Evolutionary conservation across 345 rosid genomes (phyloP).

Genomic region (Salix purpurea): DNA sequence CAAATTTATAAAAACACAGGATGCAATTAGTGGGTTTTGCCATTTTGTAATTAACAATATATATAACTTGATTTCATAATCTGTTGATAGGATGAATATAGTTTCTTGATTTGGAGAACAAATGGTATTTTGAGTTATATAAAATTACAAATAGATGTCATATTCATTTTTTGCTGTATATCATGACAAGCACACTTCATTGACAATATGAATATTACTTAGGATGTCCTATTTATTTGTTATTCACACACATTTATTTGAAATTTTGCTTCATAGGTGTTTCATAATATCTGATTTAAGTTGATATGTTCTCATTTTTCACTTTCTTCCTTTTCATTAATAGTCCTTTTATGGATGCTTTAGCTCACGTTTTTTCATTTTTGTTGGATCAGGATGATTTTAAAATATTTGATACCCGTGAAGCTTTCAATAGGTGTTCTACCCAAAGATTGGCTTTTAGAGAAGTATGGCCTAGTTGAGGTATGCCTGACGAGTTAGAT

Average conservation of each 20-base stretch:
- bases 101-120: neutral
- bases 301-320: neutral
- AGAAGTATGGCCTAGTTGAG: slow-evolving; percentile 71
- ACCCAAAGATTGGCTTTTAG: slow-evolving; percentile 60
- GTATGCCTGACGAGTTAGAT: slow-evolving; percentile 25
- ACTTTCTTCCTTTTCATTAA: neutral
- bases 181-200: neutral
- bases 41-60: no score
- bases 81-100: neutral
- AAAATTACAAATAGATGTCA: neutral
- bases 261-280: neutral
- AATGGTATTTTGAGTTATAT: neutral
- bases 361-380: slow-evolving; percentile 9
- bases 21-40: no score
- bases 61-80: neutral
- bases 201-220: no score
- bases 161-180: no score
- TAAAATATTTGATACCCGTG: slow-evolving; percentile 90
- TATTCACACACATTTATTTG: neutral
- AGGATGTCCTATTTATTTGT: neutral
- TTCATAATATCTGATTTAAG: neutral
- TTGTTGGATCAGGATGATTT: slow-evolving; percentile 67
- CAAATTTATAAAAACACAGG: no score
- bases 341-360: neutral
- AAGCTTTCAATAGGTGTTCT: slow-evolving; percentile 85